These are phyloP conservation scores for Xylariales sp. DNA, from an alignment of 2,329 filamentous ascomycete genomes.

Conservation along the genomic window DNA sequence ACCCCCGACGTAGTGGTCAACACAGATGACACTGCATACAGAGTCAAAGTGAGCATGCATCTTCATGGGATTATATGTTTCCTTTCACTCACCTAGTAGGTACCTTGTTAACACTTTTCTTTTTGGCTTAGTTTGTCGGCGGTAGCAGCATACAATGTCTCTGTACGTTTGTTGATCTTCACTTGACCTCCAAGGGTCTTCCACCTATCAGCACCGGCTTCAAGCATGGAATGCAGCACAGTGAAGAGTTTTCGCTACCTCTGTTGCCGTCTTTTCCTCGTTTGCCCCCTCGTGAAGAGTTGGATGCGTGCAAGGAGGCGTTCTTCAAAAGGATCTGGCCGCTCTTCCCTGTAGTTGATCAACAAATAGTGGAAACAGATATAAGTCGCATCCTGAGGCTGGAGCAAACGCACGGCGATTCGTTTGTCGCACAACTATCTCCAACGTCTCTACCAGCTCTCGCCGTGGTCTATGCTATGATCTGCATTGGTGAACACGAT, in stretches of 20 bases:
- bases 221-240: slow-evolving; percentile 16
- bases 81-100: background rate
- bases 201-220: slow-evolving; percentile 14
- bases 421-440: background rate
- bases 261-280: slow-evolving; percentile 9
- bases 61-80: background rate
- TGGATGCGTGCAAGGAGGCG: slow-evolving; percentile 8
- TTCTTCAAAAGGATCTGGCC: slow-evolving; percentile 16
- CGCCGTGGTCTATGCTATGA: slow-evolving; percentile 11
- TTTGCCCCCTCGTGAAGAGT: slow-evolving; percentile 7
- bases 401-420: slow-evolving; percentile 1
- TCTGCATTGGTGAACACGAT: slow-evolving; percentile 16
- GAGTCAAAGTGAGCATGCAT: slow-evolving; percentile 7
- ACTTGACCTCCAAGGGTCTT: slow-evolving; percentile 14
- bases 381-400: slow-evolving; percentile 4
- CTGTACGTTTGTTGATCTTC: slow-evolving; percentile 17
- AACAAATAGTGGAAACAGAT: slow-evolving; percentile 8
- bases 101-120: too few relatives aligned
- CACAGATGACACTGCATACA: slow-evolving; percentile 15
- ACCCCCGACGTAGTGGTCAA: slow-evolving; percentile 17
- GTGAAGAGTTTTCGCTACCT: slow-evolving; percentile 16
- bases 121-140: slow-evolving; percentile 8
- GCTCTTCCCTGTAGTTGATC: slow-evolving; percentile 15
- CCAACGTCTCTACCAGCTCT: slow-evolving; percentile 7
- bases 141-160: slow-evolving; percentile 18